Conservation (phyloP, 129 eudicot genomes). For the Pulicaria dysenterica region DNA sequence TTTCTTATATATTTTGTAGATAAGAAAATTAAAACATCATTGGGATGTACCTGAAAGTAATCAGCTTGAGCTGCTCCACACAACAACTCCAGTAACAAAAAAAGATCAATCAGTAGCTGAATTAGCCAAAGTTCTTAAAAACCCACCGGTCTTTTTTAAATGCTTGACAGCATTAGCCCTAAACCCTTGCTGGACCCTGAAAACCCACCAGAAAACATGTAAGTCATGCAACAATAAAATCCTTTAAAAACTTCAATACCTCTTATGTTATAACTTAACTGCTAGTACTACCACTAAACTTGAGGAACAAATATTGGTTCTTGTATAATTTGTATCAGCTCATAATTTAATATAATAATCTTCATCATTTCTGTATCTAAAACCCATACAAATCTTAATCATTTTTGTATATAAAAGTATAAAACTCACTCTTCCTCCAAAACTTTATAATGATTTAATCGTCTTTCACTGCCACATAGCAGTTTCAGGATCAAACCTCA, state of each 20-base stretch:
- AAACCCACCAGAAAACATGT: no score
- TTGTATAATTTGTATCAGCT: conserved; percentile 20
- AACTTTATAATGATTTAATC: conserved; percentile 54
- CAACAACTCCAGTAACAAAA: no score
- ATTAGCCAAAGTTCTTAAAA: conserved; percentile 58
- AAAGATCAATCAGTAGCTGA: conserved; percentile 86
- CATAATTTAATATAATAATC: conserved; percentile 28
- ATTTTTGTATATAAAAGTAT: conserved; percentile 19
- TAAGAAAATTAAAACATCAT: no score
- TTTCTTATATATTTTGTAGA: no score
- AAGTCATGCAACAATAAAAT: conserved; percentile 21
- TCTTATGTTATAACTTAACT: no score
- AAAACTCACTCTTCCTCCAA: conserved; percentile 10
- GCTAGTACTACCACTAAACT: not conserved
- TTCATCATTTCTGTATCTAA: conserved; percentile 12
- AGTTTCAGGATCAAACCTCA: conserved; percentile 73
- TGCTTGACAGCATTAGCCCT: conserved; percentile 60
- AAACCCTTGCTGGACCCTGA: no score
- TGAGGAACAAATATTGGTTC: conserved; percentile 9
- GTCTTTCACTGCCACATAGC: conserved; percentile 69
- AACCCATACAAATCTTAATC: conserved; percentile 4
- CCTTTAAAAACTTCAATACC: not conserved
- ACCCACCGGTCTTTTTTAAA: conserved; percentile 58
- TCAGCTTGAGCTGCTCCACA: no score
- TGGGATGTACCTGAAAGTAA: no score